Evolutionary conservation across 805 yeast species (phyloP).

Genomic region (Yamadazyma paraphyllophila): DNA sequence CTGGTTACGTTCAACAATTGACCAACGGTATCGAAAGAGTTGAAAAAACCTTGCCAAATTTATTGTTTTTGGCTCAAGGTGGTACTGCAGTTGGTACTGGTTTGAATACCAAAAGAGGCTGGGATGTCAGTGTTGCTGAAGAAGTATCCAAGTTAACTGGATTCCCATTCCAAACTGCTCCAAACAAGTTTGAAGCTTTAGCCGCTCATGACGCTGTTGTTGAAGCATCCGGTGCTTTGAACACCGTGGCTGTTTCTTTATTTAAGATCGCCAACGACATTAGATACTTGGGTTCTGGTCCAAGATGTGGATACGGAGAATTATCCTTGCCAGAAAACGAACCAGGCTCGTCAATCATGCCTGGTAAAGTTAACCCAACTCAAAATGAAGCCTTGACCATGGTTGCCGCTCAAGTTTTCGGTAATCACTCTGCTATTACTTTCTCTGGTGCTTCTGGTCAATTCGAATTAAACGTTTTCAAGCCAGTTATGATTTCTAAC

Average conservation of each 20-base stretch:
- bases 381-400: slow-evolving; percentile 98
- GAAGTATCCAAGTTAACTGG: slow-evolving; percentile 87
- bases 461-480: slow-evolving; percentile 96
- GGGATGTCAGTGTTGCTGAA: slow-evolving; percentile 81
- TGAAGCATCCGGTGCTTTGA: slow-evolving; percentile 95
- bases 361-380: slow-evolving; percentile 99
- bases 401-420: slow-evolving; percentile 97
- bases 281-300: slow-evolving; percentile 97
- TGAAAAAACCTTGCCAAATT: slow-evolving; percentile 69
- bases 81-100: slow-evolving; percentile 99
- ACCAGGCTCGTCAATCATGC: slow-evolving; percentile 99
- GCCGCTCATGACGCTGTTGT: slow-evolving; percentile 99
- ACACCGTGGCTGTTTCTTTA: slow-evolving; percentile 89
- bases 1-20: slow-evolving; percentile 93
- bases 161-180: slow-evolving; percentile 86
- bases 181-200: slow-evolving; percentile 97
- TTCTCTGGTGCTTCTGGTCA: slow-evolving; percentile 99
- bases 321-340: slow-evolving; percentile 94
- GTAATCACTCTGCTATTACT: slow-evolving; percentile 92
- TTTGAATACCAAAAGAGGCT: slow-evolving; percentile 89
- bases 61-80: slow-evolving; percentile 91
- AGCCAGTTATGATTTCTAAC: slow-evolving; percentile 93
- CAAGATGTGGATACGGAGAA: slow-evolving; percentile 99
- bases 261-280: slow-evolving; percentile 98
- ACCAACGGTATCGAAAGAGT: slow-evolving; percentile 88